These are phyloP conservation scores for Entomortierella chlamydospora DNA, from an alignment of 192 early-diverging fungal species.

Conservation along the genomic window DNA sequence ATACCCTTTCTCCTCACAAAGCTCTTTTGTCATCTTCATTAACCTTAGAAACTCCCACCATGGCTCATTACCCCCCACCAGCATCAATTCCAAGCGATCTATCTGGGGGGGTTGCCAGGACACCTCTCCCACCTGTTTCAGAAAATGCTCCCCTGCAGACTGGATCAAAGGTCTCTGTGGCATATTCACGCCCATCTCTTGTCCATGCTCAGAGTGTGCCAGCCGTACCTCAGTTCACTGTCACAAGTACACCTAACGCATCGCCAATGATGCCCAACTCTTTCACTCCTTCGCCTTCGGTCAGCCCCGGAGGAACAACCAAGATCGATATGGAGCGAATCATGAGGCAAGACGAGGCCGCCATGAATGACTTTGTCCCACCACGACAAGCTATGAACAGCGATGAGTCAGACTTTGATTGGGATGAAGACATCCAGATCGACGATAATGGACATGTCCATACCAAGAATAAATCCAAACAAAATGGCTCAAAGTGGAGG, in stretches of 20 bases:
- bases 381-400: conserved; percentile 55
- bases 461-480: conserved; percentile 5
- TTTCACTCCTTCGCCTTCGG: background rate
- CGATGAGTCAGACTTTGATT: conserved; percentile 54
- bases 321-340: conserved; percentile 53
- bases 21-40: background rate
- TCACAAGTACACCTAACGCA: background rate
- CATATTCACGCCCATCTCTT: conserved; percentile 10
- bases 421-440: conserved; percentile 48
- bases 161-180: background rate
- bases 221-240: background rate
- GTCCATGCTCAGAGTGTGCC: background rate
- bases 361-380: conserved; percentile 53
- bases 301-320: conserved; percentile 9
- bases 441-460: conserved; percentile 19
- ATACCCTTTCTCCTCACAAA: background rate
- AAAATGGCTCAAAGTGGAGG: conserved; percentile 13
- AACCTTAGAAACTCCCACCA: conserved; percentile 6
- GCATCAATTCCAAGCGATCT: background rate
- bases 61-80: conserved; percentile 6
- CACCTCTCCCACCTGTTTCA: conserved; percentile 27
- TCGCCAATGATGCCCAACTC: background rate
- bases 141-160: conserved; percentile 29
- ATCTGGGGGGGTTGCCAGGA: background rate
- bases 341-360: conserved; percentile 47